Base-by-base conservation (phyloP, 2,329 filamentous ascomycete genomes). In the Hortaea sp. region DNA sequence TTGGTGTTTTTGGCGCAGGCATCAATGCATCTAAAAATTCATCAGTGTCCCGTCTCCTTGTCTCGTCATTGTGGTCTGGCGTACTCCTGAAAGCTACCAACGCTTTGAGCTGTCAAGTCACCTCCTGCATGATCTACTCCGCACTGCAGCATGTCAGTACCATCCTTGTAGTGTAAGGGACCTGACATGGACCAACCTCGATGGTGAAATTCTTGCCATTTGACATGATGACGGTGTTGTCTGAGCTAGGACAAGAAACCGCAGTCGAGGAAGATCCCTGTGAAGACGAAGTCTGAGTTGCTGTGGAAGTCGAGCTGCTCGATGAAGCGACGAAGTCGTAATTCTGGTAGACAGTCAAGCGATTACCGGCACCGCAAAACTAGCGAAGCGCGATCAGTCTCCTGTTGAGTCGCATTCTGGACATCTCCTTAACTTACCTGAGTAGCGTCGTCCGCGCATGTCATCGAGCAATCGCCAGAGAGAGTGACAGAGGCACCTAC, bases 1-100 rank as follows among this genome's bases (percentile, higher is more conserved):
- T 57, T 57, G 5, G 51, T 20, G 0, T 51, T 60, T 20, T 55
- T 52, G n/a, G 56, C 59, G 43, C 62, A 65, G n/a, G 53, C 53
- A 30, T 56, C 54, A 41, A 64, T 61, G 43, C 62, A 65, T 37
- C 48, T 44, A 29, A 54, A 46, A 37, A 63, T 53, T 41, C 50
- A 13, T 55, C 58, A 35, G 44, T 47, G 5, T 51, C 41, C 29
- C 48, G 49, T 6, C 44, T 46, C 41, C 63, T 44, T 44, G 63
- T 50, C 9, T 53, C 54, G 31, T 45, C 52, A 10, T 28, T 20
- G 41, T 54, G 49, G 37, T 57, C 49, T 38, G 2, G 32, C 32
- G 2, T 35, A 35, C 32, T 35, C 44, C 29, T 55, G 48, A 40
- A 64, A 54, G 44, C 44, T 52, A 32, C 41, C 50, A 12, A 57